Conservation (phyloP, 2,329 filamentous ascomycete genomes). For the Ciborinia camelliae region DNA sequence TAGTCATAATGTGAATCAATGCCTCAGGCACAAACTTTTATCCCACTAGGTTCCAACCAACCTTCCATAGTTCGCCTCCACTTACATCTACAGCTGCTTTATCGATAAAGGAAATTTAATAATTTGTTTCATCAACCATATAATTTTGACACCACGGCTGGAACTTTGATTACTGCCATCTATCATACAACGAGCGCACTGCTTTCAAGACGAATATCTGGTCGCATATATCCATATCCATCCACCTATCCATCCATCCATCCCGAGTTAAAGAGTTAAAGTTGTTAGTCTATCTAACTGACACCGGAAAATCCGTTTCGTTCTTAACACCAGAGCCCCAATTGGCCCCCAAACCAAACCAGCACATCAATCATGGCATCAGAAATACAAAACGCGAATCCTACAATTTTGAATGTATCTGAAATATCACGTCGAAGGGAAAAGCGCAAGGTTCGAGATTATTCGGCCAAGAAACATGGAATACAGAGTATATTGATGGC, state of each 20-base stretch:
- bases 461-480: slow-evolving; percentile 35
- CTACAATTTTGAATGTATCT: slow-evolving; percentile 82
- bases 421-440: slow-evolving; percentile 80
- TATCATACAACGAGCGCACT: not conserved
- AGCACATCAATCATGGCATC: not conserved
- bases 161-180: not conserved
- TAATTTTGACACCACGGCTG: not conserved
- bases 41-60: not conserved
- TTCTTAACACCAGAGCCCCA: not conserved
- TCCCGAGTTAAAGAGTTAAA: not conserved
- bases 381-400: slow-evolving; percentile 74
- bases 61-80: too few species aligned
- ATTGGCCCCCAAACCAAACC: slow-evolving; percentile 3
- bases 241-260: too few species aligned
- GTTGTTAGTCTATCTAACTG: not conserved
- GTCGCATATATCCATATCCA: not conserved
- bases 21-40: not conserved
- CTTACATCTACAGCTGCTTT: too few species aligned
- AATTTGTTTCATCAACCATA: not conserved
- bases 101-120: slow-evolving; percentile 11
- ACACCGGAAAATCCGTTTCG: not conserved
- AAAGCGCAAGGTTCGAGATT: slow-evolving; percentile 48
- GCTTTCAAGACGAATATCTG: not conserved
- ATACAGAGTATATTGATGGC: slow-evolving; percentile 33
- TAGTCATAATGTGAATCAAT: not conserved